Conservation (phyloP, 805 yeast species). For the Sugiyamaella qingdaonensis region DNA sequence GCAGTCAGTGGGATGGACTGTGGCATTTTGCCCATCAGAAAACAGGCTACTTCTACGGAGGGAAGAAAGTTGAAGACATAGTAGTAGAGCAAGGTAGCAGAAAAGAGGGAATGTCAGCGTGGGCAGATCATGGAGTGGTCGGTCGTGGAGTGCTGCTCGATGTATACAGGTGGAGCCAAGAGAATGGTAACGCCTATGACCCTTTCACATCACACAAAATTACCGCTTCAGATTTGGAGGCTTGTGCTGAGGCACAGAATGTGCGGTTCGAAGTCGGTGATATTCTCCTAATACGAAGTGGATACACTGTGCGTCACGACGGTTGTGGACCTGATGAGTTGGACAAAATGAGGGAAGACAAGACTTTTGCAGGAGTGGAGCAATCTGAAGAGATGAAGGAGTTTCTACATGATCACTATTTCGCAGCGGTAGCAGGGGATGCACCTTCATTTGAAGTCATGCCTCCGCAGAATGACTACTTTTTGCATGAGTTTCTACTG, state of each 20-base stretch:
- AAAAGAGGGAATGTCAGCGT: conserved; percentile 7
- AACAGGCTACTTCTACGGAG: conserved; percentile 15
- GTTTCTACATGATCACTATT: conserved; percentile 16
- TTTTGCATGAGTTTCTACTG: conserved; percentile 20
- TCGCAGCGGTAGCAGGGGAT: conserved; percentile 17
- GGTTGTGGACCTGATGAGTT: conserved; percentile 1
- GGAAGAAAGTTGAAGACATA: conserved; percentile 14
- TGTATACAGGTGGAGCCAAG: conserved; percentile 20
- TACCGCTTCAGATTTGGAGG: conserved; percentile 14
- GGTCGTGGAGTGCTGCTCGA: conserved; percentile 25
- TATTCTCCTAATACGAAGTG: conserved; percentile 23
- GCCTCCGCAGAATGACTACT: conserved; percentile 14
- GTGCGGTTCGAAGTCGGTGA: conserved; percentile 22
- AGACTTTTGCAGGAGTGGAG: conserved; percentile 22
- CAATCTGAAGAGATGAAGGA: conserved; percentile 18
- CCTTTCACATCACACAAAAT: conserved; percentile 12
- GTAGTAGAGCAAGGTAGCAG: background rate
- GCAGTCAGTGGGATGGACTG: conserved; percentile 26
- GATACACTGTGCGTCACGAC: conserved; percentile 23
- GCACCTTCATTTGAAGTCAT: conserved; percentile 17
- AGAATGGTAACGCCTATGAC: conserved; percentile 8
- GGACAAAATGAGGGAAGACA: conserved; percentile 12
- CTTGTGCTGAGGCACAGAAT: conserved; percentile 18
- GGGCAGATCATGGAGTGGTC: conserved; percentile 25
- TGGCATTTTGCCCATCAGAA: conserved; percentile 22